Conservation (phyloP, 2,329 filamentous ascomycete species). For the Cytospora piceicola region DNA sequence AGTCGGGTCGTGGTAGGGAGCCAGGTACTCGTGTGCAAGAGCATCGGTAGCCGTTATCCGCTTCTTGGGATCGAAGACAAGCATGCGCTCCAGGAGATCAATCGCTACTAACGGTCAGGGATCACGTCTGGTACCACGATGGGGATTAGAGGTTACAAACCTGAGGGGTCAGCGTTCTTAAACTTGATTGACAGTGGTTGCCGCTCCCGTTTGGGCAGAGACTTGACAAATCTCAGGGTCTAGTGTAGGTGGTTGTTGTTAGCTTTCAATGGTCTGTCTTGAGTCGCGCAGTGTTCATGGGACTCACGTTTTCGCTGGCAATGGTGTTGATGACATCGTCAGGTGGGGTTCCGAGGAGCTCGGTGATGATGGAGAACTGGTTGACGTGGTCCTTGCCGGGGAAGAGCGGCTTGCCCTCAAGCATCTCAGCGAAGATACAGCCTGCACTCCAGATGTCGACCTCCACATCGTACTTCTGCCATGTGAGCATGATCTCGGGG, state of each 20-base stretch:
- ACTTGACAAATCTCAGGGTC: conserved; percentile 97
- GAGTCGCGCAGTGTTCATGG: neutral
- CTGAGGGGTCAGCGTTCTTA: conserved; percentile 86
- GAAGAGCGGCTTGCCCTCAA: conserved; percentile 97
- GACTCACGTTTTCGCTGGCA: conserved; percentile 89
- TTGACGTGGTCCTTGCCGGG: conserved; percentile 99
- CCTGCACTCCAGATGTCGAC: conserved; percentile 99
- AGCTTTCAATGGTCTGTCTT: conserved; percentile 14
- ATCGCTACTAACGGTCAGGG: conserved; percentile 64
- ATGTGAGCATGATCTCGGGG: conserved; percentile 99
- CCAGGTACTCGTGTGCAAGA: conserved; percentile 88
- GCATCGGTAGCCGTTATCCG: conserved; percentile 85
- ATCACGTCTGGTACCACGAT: neutral
- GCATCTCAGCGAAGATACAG: conserved; percentile 99
- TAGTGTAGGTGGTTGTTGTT: conserved; percentile 43
- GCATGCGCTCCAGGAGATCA: conserved; percentile 92
- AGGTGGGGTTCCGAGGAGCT: conserved; percentile 91
- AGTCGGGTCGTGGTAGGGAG: conserved; percentile 95
- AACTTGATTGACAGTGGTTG: conserved; percentile 88
- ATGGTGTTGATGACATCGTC: conserved; percentile 99
- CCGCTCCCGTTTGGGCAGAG: conserved; percentile 89
- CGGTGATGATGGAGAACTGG: conserved; percentile 99
- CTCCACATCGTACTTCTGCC: conserved; percentile 99
- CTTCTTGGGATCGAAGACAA: conserved; percentile 98
- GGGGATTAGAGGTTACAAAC: conserved; percentile 51